A percentile compares a stretch with the other conserved stretches of the same genome.
These are phyloP conservation scores for Diaporthe sp. DNA, from an alignment of 2,329 filamentous ascomycete species.

Conservation along the genomic window DNA sequence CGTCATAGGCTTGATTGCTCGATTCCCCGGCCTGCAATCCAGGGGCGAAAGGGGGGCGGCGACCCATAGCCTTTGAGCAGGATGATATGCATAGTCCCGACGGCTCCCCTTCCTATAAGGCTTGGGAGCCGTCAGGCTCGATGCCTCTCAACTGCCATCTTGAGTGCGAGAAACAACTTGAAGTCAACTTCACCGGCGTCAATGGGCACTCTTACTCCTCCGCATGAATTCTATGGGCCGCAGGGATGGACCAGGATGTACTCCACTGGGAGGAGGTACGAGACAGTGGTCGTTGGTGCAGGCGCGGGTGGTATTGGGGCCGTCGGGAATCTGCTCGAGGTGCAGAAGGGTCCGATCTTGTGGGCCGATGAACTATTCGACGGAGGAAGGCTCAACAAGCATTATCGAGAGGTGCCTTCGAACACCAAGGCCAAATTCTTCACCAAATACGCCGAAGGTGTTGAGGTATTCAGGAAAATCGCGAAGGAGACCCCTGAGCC, in stretches of 20 bases:
- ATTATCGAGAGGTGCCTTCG: slow-evolving; percentile 72
- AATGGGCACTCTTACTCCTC: slow-evolving; percentile 41
- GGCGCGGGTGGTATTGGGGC: slow-evolving; percentile 64
- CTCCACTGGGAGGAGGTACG: slow-evolving; percentile 40
- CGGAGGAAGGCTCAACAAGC: slow-evolving; percentile 64
- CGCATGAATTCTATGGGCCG: slow-evolving; percentile 29
- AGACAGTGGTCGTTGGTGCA: slow-evolving; percentile 43
- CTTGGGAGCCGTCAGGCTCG: slow-evolving; percentile 9
- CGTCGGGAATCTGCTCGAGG: slow-evolving; percentile 73
- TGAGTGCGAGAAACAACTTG: not conserved
- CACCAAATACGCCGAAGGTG: slow-evolving; percentile 67
- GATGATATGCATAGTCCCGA: slow-evolving; percentile 25
- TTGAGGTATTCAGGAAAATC: slow-evolving; percentile 66
- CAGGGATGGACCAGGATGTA: slow-evolving; percentile 42
- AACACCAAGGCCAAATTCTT: slow-evolving; percentile 75
- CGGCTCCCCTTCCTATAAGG: slow-evolving; percentile 35
- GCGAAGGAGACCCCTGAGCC: slow-evolving; percentile 61
- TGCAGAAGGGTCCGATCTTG: slow-evolving; percentile 60
- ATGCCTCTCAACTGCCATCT: slow-evolving; percentile 5
- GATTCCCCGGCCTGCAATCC: not conserved
- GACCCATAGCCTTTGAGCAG: not conserved
- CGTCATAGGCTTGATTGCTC: slow-evolving; percentile 1
- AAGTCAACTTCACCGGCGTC: not conserved
- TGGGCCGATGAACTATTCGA: slow-evolving; percentile 73
- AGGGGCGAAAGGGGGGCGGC: slow-evolving; percentile 19